These are phyloP conservation scores for Candida coleopterorum DNA, from an alignment of 805 yeast genomes.

Conservation along the genomic window DNA sequence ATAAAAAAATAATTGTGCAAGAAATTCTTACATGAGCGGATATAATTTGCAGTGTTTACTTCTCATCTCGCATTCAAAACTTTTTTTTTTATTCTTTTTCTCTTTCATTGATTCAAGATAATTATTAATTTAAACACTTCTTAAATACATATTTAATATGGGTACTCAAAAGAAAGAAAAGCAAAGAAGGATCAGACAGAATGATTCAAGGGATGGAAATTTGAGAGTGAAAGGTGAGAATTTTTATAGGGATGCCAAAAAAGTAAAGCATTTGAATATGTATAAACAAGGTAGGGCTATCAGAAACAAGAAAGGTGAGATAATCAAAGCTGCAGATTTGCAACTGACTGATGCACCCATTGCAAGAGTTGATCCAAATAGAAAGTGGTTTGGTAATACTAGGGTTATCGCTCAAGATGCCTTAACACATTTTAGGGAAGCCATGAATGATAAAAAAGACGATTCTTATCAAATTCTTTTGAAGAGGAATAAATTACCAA, in stretches of 20 bases:
- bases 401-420: slow-evolving; percentile 98
- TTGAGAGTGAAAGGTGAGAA: slow-evolving; percentile 94
- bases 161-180: slow-evolving; percentile 93
- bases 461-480: slow-evolving; percentile 83
- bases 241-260: slow-evolving; percentile 91
- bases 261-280: slow-evolving; percentile 86
- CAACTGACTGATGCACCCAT: slow-evolving; percentile 84
- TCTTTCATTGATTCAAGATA: too few relatives aligned
- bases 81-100: not conserved
- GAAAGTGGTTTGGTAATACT: slow-evolving; percentile 97
- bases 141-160: slow-evolving; percentile 55
- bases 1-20: too few relatives aligned
- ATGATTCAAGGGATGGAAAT: slow-evolving; percentile 81
- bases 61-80: too few relatives aligned
- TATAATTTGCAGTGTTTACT: too few relatives aligned
- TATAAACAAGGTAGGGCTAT: slow-evolving; percentile 87
- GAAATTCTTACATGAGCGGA: too few relatives aligned
- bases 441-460: slow-evolving; percentile 78
- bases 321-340: slow-evolving; percentile 79
- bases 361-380: slow-evolving; percentile 93
- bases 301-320: slow-evolving; percentile 82
- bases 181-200: slow-evolving; percentile 77
- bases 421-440: slow-evolving; percentile 86
- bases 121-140: too few relatives aligned
- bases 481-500: slow-evolving; percentile 88